Evolutionary conservation across 306 rosid genomes (phyloP).

Genomic region (Echinosophora koreensis): DNA sequence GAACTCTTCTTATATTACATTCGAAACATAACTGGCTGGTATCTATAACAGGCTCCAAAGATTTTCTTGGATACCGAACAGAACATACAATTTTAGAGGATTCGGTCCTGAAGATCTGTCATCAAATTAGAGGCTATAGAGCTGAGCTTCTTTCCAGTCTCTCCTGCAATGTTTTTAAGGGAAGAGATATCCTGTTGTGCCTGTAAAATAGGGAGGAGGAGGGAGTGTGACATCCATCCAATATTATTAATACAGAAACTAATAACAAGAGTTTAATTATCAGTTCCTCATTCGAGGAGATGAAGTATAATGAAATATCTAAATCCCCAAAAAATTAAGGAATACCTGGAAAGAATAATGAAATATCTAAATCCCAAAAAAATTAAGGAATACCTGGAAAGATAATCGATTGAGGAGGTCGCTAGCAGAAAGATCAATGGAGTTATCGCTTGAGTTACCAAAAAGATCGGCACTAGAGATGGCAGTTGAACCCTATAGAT

Average conservation of each 20-base stretch:
- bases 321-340: no score
- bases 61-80: constrained; percentile 41
- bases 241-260: constrained; percentile 12
- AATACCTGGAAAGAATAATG: no score
- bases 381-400: constrained; percentile 69
- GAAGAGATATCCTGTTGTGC: constrained; percentile 94
- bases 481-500: constrained; percentile 75
- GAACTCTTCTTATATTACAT: constrained; percentile 54
- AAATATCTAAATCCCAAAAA: not conserved
- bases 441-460: constrained; percentile 61
- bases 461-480: constrained; percentile 96
- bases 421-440: constrained; percentile 70
- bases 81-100: constrained; percentile 65
- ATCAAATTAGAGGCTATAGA: constrained; percentile 85
- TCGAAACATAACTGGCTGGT: constrained; percentile 57
- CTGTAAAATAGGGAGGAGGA: constrained; percentile 49
- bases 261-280: not conserved
- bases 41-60: constrained; percentile 44
- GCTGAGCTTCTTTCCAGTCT: constrained; percentile 96
- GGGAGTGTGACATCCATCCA: not conserved
- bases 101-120: constrained; percentile 94
- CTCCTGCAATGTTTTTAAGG: constrained; percentile 90
- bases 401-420: constrained; percentile 80
- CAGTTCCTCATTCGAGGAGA: not conserved
- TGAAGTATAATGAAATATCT: not conserved